These are phyloP conservation scores for Zea luxurians DNA, from an alignment of 176 grass and related monocot species.

Conservation along the genomic window DNA sequence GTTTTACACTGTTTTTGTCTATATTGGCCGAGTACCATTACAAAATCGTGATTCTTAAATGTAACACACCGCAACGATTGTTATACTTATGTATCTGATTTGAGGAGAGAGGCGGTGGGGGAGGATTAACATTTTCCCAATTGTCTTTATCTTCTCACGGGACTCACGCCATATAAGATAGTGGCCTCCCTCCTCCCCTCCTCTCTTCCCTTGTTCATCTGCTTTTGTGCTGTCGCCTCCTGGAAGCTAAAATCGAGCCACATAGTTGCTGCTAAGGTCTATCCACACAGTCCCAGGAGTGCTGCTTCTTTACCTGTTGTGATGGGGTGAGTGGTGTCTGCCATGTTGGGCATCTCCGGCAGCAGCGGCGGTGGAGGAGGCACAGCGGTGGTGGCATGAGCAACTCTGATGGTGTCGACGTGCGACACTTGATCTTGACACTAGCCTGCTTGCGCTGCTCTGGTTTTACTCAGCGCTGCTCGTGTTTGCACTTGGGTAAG, in stretches of 20 bases:
- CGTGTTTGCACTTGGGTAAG: not conserved
- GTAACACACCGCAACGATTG: not conserved
- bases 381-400: not conserved
- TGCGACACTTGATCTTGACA: not conserved
- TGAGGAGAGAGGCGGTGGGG: not conserved
- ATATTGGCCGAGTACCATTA: not conserved
- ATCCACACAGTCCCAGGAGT: not conserved
- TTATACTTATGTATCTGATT: not conserved
- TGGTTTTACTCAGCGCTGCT: not conserved
- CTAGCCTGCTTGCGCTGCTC: not conserved
- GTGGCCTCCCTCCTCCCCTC: not conserved
- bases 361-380: not conserved
- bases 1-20: not conserved
- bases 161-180: not conserved
- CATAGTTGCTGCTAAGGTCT: not conserved
- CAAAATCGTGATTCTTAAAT: not conserved
- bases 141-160: not conserved
- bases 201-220: not conserved
- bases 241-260: not conserved
- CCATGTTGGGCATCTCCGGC: not conserved
- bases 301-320: not conserved
- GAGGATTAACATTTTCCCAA: not conserved
- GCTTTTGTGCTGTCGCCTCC: not conserved
- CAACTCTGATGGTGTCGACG: not conserved
- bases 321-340: not conserved